Evolutionary conservation across 108 stramenopile genomes (phyloP).

Genomic region (Skeletonema grethae): DNA sequence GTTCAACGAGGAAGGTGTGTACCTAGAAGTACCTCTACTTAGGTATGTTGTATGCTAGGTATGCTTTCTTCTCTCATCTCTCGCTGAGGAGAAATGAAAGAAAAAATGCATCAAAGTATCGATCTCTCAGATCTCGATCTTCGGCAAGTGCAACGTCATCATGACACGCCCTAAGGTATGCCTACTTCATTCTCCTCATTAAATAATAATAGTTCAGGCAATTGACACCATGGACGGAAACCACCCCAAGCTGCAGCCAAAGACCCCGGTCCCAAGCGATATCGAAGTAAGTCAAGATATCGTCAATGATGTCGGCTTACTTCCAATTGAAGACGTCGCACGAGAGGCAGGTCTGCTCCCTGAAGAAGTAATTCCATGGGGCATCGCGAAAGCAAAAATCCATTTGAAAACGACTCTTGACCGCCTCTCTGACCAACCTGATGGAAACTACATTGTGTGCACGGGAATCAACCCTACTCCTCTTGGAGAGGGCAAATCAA

Average conservation of each 20-base stretch:
- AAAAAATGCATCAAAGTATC: too few relatives aligned
- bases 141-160: too few relatives aligned
- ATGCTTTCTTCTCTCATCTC: too few relatives aligned
- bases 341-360: constrained; percentile 73
- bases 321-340: constrained; percentile 73
- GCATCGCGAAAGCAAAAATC: constrained; percentile 96
- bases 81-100: too few relatives aligned
- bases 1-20: too few relatives aligned
- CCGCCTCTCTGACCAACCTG: constrained; percentile 56
- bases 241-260: constrained; percentile 68
- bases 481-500: constrained; percentile 98
- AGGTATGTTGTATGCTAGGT: too few relatives aligned
- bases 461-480: constrained; percentile 99
- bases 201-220: not conserved
- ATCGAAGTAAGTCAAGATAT: constrained; percentile 85
- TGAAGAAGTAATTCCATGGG: constrained; percentile 95
- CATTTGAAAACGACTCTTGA: constrained; percentile 57
- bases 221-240: constrained; percentile 45
- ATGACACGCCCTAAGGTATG: too few relatives aligned
- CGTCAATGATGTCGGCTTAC: constrained; percentile 81
- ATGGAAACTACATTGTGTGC: constrained; percentile 97
- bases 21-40: too few relatives aligned
- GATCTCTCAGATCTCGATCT: too few relatives aligned
- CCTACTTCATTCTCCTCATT: too few relatives aligned
- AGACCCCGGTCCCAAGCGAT: constrained; percentile 80